Evolutionary conservation across 2,329 filamentous ascomycete genomes (phyloP).

Genomic region (Colletotrichum salicis): DNA sequence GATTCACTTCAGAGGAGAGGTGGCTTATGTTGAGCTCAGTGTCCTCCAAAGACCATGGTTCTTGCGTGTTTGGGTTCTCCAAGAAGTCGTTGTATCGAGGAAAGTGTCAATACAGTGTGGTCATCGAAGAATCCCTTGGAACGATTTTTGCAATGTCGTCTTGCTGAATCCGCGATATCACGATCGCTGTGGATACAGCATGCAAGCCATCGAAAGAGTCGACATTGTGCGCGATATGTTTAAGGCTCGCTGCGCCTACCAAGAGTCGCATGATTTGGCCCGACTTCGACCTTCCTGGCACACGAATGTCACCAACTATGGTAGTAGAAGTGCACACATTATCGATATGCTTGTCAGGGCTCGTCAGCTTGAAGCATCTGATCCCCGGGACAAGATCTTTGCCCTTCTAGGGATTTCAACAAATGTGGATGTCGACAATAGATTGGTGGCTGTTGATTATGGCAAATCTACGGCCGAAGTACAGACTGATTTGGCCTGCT

Average conservation of each 20-base stretch:
- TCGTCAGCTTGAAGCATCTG: not conserved
- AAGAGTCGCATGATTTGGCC: not conserved
- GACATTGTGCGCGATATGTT: not conserved
- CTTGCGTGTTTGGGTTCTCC: not conserved
- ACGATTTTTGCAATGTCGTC: not conserved
- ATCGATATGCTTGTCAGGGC: not conserved
- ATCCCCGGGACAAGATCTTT: not conserved
- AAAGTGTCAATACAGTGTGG: not conserved
- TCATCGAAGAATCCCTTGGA: not conserved
- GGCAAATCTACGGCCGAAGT: not conserved
- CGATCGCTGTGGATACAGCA: not conserved
- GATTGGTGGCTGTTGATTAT: not conserved
- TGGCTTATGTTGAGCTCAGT: not conserved
- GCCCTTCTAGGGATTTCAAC: not conserved
- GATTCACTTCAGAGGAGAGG: not conserved
- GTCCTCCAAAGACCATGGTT: not conserved
- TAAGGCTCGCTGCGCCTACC: not conserved
- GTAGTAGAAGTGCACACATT: not conserved
- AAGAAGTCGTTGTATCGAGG: not conserved
- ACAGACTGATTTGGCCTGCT: not conserved
- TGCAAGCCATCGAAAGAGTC: not conserved
- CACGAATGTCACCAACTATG: not conserved
- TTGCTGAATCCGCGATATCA: not conserved
- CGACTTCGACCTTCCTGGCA: not conserved
- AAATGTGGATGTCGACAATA: not conserved